These are phyloP conservation scores for Isabelozyma heimii DNA, from an alignment of 805 yeast genomes.

Conservation along the genomic window DNA sequence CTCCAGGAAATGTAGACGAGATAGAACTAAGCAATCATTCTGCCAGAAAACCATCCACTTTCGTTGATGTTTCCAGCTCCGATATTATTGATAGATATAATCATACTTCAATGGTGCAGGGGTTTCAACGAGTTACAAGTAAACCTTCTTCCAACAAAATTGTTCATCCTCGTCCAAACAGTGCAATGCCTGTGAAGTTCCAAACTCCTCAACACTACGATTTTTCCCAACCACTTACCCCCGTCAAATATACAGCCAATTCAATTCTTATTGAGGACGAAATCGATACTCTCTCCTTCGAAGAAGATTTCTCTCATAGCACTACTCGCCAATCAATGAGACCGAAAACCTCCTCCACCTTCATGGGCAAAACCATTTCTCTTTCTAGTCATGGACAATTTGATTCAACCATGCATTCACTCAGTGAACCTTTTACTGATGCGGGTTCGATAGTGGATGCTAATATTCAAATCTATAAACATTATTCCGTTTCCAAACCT, in stretches of 20 bases:
- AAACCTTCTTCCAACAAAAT: neutral
- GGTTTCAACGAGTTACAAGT: too few species aligned
- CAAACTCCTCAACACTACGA: neutral
- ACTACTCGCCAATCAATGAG: neutral
- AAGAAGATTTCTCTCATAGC: neutral
- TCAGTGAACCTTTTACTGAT: conserved; percentile 7
- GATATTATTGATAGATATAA: neutral
- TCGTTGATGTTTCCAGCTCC: neutral
- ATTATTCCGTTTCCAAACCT: conserved; percentile 2
- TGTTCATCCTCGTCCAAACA: neutral
- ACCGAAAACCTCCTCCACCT: neutral
- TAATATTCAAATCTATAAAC: conserved; percentile 11
- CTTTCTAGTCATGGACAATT: neutral
- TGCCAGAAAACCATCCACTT: neutral
- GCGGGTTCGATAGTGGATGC: conserved; percentile 10
- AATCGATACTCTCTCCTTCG: neutral
- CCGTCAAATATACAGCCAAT: neutral
- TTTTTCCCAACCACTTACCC: neutral
- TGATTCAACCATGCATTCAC: neutral
- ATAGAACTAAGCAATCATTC: too few species aligned
- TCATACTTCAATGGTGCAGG: neutral
- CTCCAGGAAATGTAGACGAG: neutral
- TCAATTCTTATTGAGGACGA: neutral
- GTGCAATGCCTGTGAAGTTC: neutral
- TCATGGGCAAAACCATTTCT: neutral